Evolutionary conservation across 1,139 yeast genomes (phyloP), one percentile per base, ranked within the genome.

Genomic region (Scheffersomyces parashehatae): DNA sequence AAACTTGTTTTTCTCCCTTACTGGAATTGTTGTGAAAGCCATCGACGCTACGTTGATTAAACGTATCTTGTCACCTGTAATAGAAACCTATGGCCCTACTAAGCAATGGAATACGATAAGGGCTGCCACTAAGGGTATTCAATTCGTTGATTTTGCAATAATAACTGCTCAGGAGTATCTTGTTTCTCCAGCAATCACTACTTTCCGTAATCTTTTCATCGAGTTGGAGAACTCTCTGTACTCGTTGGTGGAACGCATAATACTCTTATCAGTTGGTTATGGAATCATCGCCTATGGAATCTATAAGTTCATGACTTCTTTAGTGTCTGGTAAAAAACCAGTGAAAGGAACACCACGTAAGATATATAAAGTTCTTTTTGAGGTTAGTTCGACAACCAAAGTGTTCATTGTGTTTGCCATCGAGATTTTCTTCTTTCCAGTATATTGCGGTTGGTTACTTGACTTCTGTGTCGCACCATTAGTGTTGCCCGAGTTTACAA

Each of bases 371-470:
- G 51, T 75, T 1, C 57, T 84, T 20, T 80, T 83, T 54, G 87
- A 82, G 48, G 51, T 83, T 4, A 54, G 63, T 14, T 59, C 68
- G 29, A 83, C 95, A 2, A 59, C 85, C 15, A 91, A 91, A 61
- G 95, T 91, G 7, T 80, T 88, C 47, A 57, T 78, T 6, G 77
- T 93, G 12, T 86, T 91, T 59, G 79, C 85, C 5, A 79, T 89
- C 46, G 99, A 93, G 60, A 75, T 91, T 40, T 75, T 88, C 20
- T 71, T 85, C 6, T 93, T 93, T 68, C 99, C 99, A 0, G 75
- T 88, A 0, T 83, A 83, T 53, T 90, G 97, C 58, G 99, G 99
- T 0, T 67, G 82, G 55, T 74, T 90, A 54, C 64, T 91, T 32
- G 93, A 88, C 54, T 70, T 86, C 46, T 84, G 91, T 10, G 50